Conservation (phyloP, 2,329 filamentous ascomycete genomes). For the Tolypocladium tundrense region DNA sequence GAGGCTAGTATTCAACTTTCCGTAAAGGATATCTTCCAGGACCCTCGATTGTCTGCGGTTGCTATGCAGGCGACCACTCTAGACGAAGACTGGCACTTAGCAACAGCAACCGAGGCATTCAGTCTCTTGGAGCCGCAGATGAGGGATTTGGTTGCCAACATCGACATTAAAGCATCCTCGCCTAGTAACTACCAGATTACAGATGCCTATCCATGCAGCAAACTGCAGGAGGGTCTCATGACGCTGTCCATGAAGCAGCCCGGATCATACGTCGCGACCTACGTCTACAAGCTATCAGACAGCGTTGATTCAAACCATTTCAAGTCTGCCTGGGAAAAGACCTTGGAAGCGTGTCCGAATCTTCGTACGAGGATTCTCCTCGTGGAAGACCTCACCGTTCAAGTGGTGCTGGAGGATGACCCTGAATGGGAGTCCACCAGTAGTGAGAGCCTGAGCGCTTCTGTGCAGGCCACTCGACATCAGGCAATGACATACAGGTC, state of each 20-base stretch:
- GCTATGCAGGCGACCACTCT: neutral
- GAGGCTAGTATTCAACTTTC: neutral
- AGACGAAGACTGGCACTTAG: neutral
- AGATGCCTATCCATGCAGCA: slow-evolving; percentile 22
- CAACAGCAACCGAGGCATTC: neutral
- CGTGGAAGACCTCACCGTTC: neutral
- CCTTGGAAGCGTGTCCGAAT: neutral
- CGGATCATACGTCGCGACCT: slow-evolving; percentile 8
- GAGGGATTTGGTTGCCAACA: too few species aligned
- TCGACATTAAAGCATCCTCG: too few species aligned
- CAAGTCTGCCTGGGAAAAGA: slow-evolving; percentile 15
- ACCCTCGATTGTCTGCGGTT: neutral
- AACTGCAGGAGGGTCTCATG: slow-evolving; percentile 27
- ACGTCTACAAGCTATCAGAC: slow-evolving; percentile 19
- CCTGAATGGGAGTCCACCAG: neutral
- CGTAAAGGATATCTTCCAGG: neutral
- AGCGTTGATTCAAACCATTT: slow-evolving; percentile 12
- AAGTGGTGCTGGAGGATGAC: neutral
- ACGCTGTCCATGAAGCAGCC: slow-evolving; percentile 17
- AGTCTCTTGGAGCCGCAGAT: slow-evolving; percentile 12
- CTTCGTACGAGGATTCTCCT: slow-evolving; percentile 4
- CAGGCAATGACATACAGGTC: too few species aligned
- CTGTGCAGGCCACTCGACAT: too few species aligned
- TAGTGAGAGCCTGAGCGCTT: neutral
- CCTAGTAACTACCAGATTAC: neutral